Evolutionary conservation across 441 rosid species (phyloP).

Genomic region (Viola pubescens): DNA sequence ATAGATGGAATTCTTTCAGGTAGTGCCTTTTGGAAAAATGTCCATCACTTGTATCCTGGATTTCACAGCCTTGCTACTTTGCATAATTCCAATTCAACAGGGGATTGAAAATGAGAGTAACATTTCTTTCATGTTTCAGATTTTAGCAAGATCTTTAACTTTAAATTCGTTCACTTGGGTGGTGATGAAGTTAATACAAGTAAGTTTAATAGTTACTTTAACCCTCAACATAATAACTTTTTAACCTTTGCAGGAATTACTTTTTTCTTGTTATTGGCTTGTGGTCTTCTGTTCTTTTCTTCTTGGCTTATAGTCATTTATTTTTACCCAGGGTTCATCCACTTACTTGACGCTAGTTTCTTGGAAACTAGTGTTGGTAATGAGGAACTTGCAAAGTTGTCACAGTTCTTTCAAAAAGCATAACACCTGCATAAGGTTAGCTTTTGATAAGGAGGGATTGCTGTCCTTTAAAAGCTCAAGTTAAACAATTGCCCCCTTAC

Average conservation of each 20-base stretch:
- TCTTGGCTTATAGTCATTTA: not conserved
- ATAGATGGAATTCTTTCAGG: conserved; percentile 79
- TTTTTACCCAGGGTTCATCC: not conserved
- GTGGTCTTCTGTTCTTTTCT: not conserved
- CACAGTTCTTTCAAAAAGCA: too few species aligned
- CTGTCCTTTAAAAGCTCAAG: too few species aligned
- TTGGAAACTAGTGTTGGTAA: too few species aligned
- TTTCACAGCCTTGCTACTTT: not conserved
- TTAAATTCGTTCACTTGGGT: conserved; percentile 64
- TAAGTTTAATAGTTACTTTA: conserved; percentile 22
- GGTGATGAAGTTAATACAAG: conserved; percentile 76
- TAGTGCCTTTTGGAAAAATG: conserved; percentile 1
- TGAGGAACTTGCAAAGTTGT: too few species aligned
- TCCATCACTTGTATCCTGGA: not conserved
- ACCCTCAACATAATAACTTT: not conserved
- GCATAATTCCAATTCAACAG: not conserved
- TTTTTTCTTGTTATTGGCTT: not conserved
- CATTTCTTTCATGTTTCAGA: conserved; percentile 30
- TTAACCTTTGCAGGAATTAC: not conserved
- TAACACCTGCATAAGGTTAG: too few species aligned
- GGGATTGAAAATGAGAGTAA: conserved; percentile 6
- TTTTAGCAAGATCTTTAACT: conserved; percentile 72
- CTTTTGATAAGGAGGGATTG: too few species aligned
- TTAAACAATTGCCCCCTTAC: too few species aligned
- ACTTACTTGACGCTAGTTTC: too few species aligned